phyloP scores from a whole-genome alignment of 805 yeast species.

The Pachysolen tannophilus region DNA sequence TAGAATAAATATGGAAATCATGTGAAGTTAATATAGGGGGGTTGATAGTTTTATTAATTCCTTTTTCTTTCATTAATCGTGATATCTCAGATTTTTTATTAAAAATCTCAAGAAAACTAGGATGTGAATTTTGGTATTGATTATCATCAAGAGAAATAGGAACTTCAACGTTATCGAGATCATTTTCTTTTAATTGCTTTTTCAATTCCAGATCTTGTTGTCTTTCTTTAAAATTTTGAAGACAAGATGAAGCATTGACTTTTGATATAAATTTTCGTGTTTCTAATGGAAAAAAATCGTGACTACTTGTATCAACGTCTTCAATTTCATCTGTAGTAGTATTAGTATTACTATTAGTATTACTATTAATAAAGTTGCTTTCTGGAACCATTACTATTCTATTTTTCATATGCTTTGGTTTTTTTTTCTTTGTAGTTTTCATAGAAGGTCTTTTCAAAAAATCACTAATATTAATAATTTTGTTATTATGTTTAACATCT shows the following conservation, averaged over 20 bases:
- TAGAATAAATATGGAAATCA: conserved; percentile 5
- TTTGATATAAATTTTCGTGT: conserved; percentile 3
- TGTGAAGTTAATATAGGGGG: conserved; percentile 1
- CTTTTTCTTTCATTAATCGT: conserved; percentile 8
- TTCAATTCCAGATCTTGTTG: conserved; percentile 1
- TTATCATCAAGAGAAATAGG: not conserved
- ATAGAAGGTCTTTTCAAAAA: too few relatives aligned
- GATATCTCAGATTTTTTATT: conserved; percentile 1
- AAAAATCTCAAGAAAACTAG: conserved; percentile 4
- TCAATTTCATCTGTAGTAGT: not conserved
- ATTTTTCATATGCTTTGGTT: not conserved
- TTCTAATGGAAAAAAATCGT: not conserved
- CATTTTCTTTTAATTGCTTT: not conserved
- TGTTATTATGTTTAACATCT: too few relatives aligned
- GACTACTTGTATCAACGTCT: not conserved
- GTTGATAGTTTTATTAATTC: conserved; percentile 2
- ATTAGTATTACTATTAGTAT: not conserved
- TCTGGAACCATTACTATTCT: not conserved
- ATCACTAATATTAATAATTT: too few relatives aligned
- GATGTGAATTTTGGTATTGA: not conserved
- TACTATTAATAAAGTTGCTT: too few relatives aligned
- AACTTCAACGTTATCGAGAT: not conserved
- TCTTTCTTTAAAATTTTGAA: conserved; percentile 6
- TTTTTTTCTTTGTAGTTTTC: not conserved
- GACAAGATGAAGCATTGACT: conserved; percentile 1